Evolutionary conservation across 176 grass and related monocot species (phyloP).

Genomic region (Rhipidocladum racemiflorum): DNA sequence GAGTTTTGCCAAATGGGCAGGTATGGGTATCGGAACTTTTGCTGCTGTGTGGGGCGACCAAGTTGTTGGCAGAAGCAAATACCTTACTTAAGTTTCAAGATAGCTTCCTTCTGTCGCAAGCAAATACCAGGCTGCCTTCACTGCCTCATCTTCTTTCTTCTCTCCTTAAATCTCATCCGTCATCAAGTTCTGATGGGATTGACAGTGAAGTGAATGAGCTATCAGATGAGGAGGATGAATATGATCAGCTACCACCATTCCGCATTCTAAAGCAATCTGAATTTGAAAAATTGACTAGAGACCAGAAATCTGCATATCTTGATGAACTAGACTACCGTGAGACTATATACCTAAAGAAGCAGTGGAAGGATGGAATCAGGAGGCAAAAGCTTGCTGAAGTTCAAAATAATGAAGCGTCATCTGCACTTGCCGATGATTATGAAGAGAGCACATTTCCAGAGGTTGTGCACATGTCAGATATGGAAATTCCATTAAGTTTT

Average conservation of each 20-base stretch:
- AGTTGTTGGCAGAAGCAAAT: conserved; percentile 78
- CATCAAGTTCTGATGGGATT: conserved; percentile 35
- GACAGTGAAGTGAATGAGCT: conserved; percentile 43
- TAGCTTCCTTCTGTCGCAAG: conserved; percentile 67
- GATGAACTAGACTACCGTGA: conserved; percentile 95
- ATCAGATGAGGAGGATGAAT: conserved; percentile 82
- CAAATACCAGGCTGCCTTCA: conserved; percentile 64
- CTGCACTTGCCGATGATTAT: conserved; percentile 34
- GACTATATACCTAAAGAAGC: conserved; percentile 89
- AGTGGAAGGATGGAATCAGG: conserved; percentile 68
- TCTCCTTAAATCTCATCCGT: conserved; percentile 56
- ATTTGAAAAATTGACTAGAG: conserved; percentile 67
- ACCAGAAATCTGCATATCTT: conserved; percentile 83
- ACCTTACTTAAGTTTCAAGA: conserved; percentile 85
- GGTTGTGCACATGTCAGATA: conserved; percentile 67
- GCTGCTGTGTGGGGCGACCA: conserved; percentile 73
- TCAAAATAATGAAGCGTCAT: conserved; percentile 25
- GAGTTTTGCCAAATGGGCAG: conserved; percentile 67
- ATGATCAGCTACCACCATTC: conserved; percentile 85
- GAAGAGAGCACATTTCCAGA: conserved; percentile 54
- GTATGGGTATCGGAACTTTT: conserved; percentile 68
- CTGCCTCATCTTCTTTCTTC: conserved; percentile 91
- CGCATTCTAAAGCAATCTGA: conserved; percentile 74
- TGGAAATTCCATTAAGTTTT: conserved; percentile 82
- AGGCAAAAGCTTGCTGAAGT: conserved; percentile 55